phyloP scores from a whole-genome alignment of 169 alveolate genomes.

The Plasmodium blacklocki region DNA sequence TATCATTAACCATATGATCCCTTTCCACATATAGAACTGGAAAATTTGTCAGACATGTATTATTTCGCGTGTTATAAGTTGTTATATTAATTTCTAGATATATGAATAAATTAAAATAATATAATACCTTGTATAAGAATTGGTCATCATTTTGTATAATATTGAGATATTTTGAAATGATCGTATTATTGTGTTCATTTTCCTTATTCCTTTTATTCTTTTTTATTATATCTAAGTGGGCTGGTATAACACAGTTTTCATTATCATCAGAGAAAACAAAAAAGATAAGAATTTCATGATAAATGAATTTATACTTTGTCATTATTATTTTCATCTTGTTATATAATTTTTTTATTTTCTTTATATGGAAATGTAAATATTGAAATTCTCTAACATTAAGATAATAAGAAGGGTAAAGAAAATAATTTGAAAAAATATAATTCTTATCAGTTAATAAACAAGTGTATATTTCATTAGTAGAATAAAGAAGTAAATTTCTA shows the following conservation, averaged over 20 bases:
- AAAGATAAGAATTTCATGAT: neutral
- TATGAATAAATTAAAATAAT: conserved; percentile 47
- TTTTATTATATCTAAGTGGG: neutral
- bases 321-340: conserved; percentile 30
- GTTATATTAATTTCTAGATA: conserved; percentile 48
- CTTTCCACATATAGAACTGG: neutral
- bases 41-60: conserved; percentile 31
- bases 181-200: neutral
- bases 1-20: no score
- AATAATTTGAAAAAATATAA: conserved; percentile 14
- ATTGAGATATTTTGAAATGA: neutral
- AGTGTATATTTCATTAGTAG: neutral
- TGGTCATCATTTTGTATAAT: conserved; percentile 14
- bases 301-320: conserved; percentile 18
- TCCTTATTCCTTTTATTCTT: neutral
- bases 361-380: conserved; percentile 36
- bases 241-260: neutral
- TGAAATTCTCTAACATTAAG: neutral
- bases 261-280: conserved; percentile 3
- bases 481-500: neutral
- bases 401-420: conserved; percentile 2
- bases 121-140: conserved; percentile 19
- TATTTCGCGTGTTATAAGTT: conserved; percentile 16
- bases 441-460: conserved; percentile 26
- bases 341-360: conserved; percentile 52